These are phyloP conservation scores for Xylaria sp. DNA, from an alignment of 2,329 filamentous ascomycete genomes.

Conservation along the genomic window DNA sequence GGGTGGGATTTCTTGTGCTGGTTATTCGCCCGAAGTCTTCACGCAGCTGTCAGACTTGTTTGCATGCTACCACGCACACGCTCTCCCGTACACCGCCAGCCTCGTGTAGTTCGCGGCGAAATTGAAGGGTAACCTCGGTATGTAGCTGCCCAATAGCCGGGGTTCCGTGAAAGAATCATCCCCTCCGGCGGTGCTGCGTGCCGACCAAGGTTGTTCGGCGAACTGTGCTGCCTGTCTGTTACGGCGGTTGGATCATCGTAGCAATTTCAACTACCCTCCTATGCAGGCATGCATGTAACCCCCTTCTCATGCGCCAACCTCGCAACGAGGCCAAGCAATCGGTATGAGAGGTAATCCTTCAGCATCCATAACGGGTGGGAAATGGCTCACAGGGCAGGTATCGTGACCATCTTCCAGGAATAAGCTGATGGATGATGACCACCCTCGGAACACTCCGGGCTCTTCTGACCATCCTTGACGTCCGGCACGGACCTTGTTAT, in stretches of 20 bases:
- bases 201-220: neutral
- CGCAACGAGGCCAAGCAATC: conserved; percentile 1
- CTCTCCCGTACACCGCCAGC: conserved; percentile 17
- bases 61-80: conserved; percentile 15
- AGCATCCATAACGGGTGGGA: conserved; percentile 15
- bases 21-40: conserved; percentile 12
- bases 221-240: neutral
- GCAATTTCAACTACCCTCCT: neutral
- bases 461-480: too few species aligned
- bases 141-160: neutral
- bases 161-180: neutral
- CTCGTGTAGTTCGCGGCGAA: conserved; percentile 20
- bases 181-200: neutral
- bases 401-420: conserved; percentile 5
- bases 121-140: neutral
- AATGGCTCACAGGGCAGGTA: conserved; percentile 21
- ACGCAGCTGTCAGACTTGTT: conserved; percentile 9
- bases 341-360: conserved; percentile 17
- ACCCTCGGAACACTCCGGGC: neutral
- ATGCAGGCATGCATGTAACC: neutral
- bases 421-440: conserved; percentile 11
- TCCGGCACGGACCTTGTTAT: neutral
- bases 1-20: conserved; percentile 1
- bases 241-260: neutral
- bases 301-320: neutral